phyloP scores from a whole-genome alignment of 306 rosid genomes.

The Lathyrus aphaca region DNA sequence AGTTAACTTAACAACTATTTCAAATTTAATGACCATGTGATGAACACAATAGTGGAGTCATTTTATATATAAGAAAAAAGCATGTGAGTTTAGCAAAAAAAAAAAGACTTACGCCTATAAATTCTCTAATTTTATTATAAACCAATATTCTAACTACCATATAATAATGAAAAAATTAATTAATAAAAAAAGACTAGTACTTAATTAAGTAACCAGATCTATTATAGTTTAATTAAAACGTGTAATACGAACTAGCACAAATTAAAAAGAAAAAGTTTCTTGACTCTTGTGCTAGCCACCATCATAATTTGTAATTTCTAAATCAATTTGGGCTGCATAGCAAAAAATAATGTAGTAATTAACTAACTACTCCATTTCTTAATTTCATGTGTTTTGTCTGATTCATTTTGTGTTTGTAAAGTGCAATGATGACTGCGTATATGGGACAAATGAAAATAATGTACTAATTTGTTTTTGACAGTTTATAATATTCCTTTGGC shows the following conservation, averaged over 20 bases:
- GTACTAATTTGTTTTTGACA: not conserved
- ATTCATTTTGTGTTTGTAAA: not conserved
- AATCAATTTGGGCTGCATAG: not conserved
- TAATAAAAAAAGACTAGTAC: conserved; percentile 32
- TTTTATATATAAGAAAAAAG: not conserved
- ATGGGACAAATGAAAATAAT: conserved; percentile 29
- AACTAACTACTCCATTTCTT: conserved; percentile 9
- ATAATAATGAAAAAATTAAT: conserved; percentile 8
- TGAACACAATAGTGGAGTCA: conserved; percentile 6
- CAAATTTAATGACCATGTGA: conserved; percentile 30
- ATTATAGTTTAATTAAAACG: conserved; percentile 12
- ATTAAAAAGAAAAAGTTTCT: not conserved
- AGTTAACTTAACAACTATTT: conserved; percentile 28
- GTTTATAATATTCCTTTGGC: too few relatives aligned
- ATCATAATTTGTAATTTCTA: not conserved
- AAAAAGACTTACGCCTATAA: not conserved
- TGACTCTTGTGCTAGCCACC: conserved; percentile 16
- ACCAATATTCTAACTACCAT: not conserved
- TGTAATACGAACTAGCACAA: not conserved
- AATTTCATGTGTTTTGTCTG: conserved; percentile 30
- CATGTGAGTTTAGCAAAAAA: conserved; percentile 16
- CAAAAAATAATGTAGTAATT: not conserved
- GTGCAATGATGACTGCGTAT: not conserved
- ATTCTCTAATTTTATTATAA: conserved; percentile 10
- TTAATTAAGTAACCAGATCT: not conserved